A percentile compares a stretch with the other conserved stretches of the same genome.
phyloP scores from a whole-genome alignment of 306 rosid species.

The Castanea crenata region DNA sequence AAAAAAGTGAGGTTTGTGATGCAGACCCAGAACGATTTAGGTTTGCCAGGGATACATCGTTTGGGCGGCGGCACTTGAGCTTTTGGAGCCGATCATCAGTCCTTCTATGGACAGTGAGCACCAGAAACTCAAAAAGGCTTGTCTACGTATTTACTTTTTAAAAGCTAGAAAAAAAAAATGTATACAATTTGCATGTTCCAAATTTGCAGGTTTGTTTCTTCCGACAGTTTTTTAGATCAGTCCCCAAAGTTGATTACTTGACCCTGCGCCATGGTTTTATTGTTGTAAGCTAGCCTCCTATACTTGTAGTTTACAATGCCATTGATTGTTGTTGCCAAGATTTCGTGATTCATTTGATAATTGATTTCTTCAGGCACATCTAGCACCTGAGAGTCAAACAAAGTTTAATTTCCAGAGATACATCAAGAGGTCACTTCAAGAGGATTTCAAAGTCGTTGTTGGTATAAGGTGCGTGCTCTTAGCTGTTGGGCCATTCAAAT shows the following conservation, averaged over 20 bases:
- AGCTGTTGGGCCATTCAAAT: no score
- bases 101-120: conserved; percentile 78
- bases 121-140: no score
- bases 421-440: conserved; percentile 73
- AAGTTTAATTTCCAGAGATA: conserved; percentile 74
- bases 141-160: no score
- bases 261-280: conserved; percentile 88
- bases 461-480: conserved; percentile 60
- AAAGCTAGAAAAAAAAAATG: no score
- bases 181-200: background rate
- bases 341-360: no score
- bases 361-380: conserved; percentile 64
- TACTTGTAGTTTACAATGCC: no score
- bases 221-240: conserved; percentile 80
- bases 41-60: conserved; percentile 82
- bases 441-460: conserved; percentile 86
- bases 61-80: conserved; percentile 82
- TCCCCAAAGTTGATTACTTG: conserved; percentile 87
- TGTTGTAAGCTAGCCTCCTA: conserved; percentile 37
- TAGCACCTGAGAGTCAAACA: conserved; percentile 70
- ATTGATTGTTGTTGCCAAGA: no score
- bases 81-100: conserved; percentile 66
- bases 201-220: conserved; percentile 60
- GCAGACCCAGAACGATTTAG: conserved; percentile 85
- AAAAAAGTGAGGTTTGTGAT: no score